These are phyloP conservation scores for Aspergillus aculeatinus DNA, from an alignment of 2,329 filamentous ascomycete species.

Conservation along the genomic window DNA sequence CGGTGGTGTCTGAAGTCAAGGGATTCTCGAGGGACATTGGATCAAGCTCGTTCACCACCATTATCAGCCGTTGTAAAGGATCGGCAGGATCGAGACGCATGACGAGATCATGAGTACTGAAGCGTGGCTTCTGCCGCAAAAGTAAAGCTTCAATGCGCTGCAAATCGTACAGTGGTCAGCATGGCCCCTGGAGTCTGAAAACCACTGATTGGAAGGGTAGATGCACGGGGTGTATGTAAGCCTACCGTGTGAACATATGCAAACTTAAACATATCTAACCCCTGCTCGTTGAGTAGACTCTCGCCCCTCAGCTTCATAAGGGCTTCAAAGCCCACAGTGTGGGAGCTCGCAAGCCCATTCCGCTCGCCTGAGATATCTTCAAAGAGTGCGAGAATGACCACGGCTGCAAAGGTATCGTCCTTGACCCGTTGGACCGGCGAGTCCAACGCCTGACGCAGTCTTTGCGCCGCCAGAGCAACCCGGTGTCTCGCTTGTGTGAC, in stretches of 20 bases:
- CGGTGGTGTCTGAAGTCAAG: constrained; percentile 8
- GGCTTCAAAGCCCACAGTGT: constrained; percentile 37
- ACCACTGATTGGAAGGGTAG: background rate
- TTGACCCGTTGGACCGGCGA: constrained; percentile 31
- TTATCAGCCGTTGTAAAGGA: constrained; percentile 33
- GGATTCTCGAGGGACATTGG: constrained; percentile 27
- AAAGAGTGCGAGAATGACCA: constrained; percentile 39
- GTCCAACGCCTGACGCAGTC: constrained; percentile 29
- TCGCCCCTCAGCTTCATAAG: constrained; percentile 36
- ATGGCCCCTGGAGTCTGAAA: no score
- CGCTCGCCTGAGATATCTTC: constrained; percentile 42
- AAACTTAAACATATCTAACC: constrained; percentile 38
- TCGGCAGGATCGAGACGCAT: constrained; percentile 28
- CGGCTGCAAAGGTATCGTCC: constrained; percentile 40
- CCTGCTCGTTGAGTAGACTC: constrained; percentile 30
- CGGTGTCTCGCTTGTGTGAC: constrained; percentile 29
- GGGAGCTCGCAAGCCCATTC: constrained; percentile 36
- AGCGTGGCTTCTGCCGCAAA: constrained; percentile 32
- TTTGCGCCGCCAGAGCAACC: constrained; percentile 34
- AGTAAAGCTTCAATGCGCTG: constrained; percentile 38
- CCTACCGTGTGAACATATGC: constrained; percentile 38
- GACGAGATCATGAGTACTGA: constrained; percentile 31
- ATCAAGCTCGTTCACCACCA: constrained; percentile 31
- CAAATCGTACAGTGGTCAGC: background rate
- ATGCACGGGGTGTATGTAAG: background rate